phyloP scores from a whole-genome alignment of 345 rosid species.

The Draba incana region DNA sequence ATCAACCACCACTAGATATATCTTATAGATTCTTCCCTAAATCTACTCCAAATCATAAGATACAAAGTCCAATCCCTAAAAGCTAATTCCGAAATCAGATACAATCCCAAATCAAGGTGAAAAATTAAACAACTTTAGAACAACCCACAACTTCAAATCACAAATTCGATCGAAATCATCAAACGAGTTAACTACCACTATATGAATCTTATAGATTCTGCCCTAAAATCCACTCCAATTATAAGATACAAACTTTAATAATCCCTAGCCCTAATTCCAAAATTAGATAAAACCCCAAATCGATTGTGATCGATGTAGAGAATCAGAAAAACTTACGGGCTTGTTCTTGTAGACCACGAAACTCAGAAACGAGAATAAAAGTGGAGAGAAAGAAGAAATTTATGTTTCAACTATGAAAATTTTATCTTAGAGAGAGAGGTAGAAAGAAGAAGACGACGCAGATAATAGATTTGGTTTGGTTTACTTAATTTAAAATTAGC shows the following conservation, averaged over 20 bases:
- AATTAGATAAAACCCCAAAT: conserved; percentile 18
- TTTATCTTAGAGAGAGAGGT: too few relatives aligned
- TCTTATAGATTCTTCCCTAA: neutral
- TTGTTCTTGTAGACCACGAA: conserved; percentile 88
- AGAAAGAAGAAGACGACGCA: too few relatives aligned
- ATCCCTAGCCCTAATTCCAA: conserved; percentile 37
- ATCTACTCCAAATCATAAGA: neutral
- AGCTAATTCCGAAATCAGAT: conserved; percentile 37
- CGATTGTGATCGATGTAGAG: conserved; percentile 1
- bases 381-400: too few relatives aligned
- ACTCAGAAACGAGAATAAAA: too few relatives aligned
- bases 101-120: neutral
- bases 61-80: neutral
- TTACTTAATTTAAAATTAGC: too few relatives aligned
- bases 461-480: too few relatives aligned
- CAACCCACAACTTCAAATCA: conserved; percentile 16
- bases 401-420: too few relatives aligned
- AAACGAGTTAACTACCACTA: too few relatives aligned
- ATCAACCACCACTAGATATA: too few relatives aligned
- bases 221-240: too few relatives aligned
- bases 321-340: conserved; percentile 62
- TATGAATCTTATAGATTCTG: too few relatives aligned
- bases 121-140: conserved; percentile 13
- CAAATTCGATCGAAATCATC: neutral
- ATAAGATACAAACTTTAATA: conserved; percentile 3